Evolutionary conservation across 148 eudicot genomes (phyloP).

Genomic region (Camellia japonica): DNA sequence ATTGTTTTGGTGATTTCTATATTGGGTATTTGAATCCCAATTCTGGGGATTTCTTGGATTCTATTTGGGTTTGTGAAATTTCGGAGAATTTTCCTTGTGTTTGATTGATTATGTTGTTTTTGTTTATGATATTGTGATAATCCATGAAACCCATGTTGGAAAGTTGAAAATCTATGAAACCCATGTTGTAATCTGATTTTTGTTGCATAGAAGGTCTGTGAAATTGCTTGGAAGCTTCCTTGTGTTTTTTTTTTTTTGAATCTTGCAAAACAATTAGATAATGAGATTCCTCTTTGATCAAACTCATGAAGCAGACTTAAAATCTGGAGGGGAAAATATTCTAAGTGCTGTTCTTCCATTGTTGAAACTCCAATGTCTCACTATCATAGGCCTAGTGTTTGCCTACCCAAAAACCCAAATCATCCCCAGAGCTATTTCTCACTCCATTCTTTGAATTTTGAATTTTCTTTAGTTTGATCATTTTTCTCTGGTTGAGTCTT

Average conservation of each 20-base stretch:
- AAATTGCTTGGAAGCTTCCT: background rate
- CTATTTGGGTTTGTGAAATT: background rate
- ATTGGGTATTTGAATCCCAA: background rate
- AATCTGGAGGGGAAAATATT: slow-evolving; percentile 26
- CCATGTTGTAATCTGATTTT: slow-evolving; percentile 1
- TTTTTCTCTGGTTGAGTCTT: no score
- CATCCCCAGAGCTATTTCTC: slow-evolving; percentile 72
- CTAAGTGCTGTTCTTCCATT: slow-evolving; percentile 59
- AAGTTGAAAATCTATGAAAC: slow-evolving; percentile 10
- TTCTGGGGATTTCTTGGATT: slow-evolving; percentile 2
- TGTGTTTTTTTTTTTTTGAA: slow-evolving; percentile 15
- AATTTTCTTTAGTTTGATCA: no score
- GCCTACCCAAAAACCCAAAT: slow-evolving; percentile 66
- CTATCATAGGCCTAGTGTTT: slow-evolving; percentile 60
- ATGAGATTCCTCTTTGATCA: slow-evolving; percentile 20
- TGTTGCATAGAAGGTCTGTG: slow-evolving; percentile 1
- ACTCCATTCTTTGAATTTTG: no score
- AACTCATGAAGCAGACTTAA: slow-evolving; percentile 21
- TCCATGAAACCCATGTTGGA: slow-evolving; percentile 3
- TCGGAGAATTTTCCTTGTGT: background rate
- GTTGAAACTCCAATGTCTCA: slow-evolving; percentile 58
- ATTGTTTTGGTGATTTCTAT: background rate
- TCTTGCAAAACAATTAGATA: background rate
- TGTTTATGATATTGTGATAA: background rate
- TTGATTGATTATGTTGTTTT: background rate